Percentiles rank a stretch among this genome's conserved stretches.
Evolutionary conservation across 2,329 filamentous ascomycete species (phyloP).

Genomic region (Plenodomus lindquistii): DNA sequence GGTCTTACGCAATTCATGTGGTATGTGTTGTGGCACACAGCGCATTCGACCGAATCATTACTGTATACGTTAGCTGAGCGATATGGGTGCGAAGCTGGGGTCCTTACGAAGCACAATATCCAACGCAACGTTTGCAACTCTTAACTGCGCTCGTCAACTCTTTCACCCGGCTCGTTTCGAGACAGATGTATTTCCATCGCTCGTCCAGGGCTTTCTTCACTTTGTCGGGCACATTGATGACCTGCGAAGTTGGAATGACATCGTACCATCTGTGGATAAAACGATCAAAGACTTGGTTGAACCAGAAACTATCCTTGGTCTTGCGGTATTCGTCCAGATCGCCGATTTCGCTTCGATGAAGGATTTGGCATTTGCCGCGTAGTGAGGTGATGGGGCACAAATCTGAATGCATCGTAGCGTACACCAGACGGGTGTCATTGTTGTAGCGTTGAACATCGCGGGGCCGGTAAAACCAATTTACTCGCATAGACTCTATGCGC

Average conservation of each 20-base stretch:
- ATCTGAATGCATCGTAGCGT: conserved; percentile 98
- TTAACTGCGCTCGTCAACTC: conserved; percentile 96
- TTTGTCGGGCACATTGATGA: conserved; percentile 93
- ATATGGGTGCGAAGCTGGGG: background rate
- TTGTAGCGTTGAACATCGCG: conserved; percentile 93
- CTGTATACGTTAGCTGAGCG: conserved; percentile 51
- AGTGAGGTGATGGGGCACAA: conserved; percentile 89
- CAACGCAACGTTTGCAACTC: conserved; percentile 87
- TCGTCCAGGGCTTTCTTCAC: conserved; percentile 96
- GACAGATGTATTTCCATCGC: conserved; percentile 93
- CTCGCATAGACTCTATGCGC: conserved; percentile 82
- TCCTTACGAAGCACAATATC: conserved; percentile 87
- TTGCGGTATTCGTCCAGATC: conserved; percentile 84
- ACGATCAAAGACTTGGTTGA: conserved; percentile 94
- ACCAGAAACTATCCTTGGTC: conserved; percentile 89
- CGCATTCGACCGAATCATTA: conserved; percentile 94
- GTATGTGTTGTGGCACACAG: conserved; percentile 91
- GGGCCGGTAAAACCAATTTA: conserved; percentile 98
- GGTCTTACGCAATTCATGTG: conserved; percentile 98
- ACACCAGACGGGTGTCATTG: conserved; percentile 87
- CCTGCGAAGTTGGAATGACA: conserved; percentile 85
- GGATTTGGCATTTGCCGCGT: conserved; percentile 89
- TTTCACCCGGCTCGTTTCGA: conserved; percentile 91
- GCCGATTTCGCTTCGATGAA: conserved; percentile 82
- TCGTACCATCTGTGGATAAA: conserved; percentile 99